phyloP scores from a whole-genome alignment of 768 basidiomycete species.

The Coprinopsis cinerea region DNA sequence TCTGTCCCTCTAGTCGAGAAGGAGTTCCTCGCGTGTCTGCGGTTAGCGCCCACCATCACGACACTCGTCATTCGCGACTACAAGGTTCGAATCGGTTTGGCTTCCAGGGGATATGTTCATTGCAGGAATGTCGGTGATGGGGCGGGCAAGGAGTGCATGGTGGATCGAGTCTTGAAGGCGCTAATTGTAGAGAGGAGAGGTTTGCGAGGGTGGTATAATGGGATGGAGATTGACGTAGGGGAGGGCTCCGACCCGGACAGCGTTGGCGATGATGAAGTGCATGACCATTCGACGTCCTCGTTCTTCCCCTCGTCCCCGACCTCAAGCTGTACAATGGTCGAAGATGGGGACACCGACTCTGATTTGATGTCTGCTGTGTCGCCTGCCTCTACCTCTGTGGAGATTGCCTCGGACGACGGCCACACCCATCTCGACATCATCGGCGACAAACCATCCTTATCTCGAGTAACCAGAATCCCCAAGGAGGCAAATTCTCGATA shows the following conservation, averaged over 20 bases:
- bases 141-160: background rate
- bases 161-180: slow-evolving; percentile 1
- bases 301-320: background rate
- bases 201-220: background rate
- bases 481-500: background rate
- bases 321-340: background rate
- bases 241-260: too few relatives aligned
- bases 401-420: background rate
- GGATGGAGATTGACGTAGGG: background rate
- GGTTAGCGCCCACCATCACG: slow-evolving; percentile 16
- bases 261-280: background rate
- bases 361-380: background rate
- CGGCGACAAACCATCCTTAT: background rate
- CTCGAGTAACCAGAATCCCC: background rate
- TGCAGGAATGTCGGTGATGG: background rate
- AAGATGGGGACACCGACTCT: background rate
- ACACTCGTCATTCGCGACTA: slow-evolving; percentile 23
- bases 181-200: background rate
- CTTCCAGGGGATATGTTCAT: background rate
- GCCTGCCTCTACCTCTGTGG: background rate
- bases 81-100: slow-evolving; percentile 13
- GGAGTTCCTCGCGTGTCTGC: slow-evolving; percentile 20
- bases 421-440: too few relatives aligned
- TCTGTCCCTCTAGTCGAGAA: slow-evolving; percentile 19
- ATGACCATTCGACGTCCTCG: background rate